Evolutionary conservation across 2,329 filamentous ascomycete species (phyloP), one percentile per base, ranked within the genome.

Genomic region (Simplicillium aogashimaense): DNA sequence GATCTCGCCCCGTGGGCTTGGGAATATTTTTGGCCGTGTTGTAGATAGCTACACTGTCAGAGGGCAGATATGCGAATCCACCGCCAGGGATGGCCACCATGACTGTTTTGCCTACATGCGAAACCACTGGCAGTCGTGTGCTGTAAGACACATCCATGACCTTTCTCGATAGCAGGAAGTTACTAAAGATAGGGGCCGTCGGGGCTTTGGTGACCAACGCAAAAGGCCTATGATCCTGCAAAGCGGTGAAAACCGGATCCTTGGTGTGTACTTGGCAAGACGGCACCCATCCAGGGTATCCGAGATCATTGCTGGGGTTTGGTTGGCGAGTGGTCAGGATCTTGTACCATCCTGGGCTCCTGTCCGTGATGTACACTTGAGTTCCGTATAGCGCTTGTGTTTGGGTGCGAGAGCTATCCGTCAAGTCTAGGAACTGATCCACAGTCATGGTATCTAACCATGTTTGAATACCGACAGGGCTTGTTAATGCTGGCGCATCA

Each of bases 271-370:
- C 38, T n/a, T 40, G 38, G 17, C 16, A 14, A 11, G 30, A 16
- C 7, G 38, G 38, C 3, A 40, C 25, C 38, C 38, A 40, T 4
- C 38, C 38, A 15, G 38, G 38, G n/a, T 40, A 40, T 6, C 38
- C 38, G 3, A 35, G 38, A 4, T 35, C 20, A 15, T 35, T 35
- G 13, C 14, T 28, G 11, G 38, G 38, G 31, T 31, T 28, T 8
- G 32, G 18, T 29, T 40, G 29, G 7, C 30, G 13, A 14, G 38
- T 28, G 13, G 35, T 33, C 2, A 33, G 31, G 17, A 40, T 28
- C 18, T 40, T 5, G 18, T 35, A 35, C 38, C 38, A 40, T 11
- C 16, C 14, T 18, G 25, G 31, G 5, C 28, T 25, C 8, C 7
- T 35, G 30, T 29, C 38, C 3, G 18, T 18, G 15, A 40, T 40